A percentile compares a stretch with the other conserved stretches of the same genome.
These are phyloP conservation scores for Ophiostoma australiae DNA, from an alignment of 2,329 filamentous ascomycete species.

Conservation along the genomic window DNA sequence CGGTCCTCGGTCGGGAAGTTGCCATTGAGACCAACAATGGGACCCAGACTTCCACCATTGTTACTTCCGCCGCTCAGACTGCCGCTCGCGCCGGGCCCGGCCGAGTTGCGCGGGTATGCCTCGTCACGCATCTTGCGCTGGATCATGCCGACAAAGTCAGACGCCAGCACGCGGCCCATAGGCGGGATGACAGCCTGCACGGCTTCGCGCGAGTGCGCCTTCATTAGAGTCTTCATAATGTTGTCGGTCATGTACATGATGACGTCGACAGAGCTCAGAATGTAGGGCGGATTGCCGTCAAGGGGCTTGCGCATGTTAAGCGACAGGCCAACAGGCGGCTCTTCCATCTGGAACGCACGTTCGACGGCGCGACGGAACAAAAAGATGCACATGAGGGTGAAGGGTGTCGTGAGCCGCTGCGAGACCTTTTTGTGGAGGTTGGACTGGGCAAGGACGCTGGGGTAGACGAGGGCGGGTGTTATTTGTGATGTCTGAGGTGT, in stretches of 20 bases:
- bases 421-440: slow-evolving; percentile 74
- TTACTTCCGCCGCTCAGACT: background rate
- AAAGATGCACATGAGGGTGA: slow-evolving; percentile 90
- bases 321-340: slow-evolving; percentile 73
- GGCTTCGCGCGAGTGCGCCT: slow-evolving; percentile 76
- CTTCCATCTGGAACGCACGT: slow-evolving; percentile 95
- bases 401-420: slow-evolving; percentile 68
- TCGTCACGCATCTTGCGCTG: slow-evolving; percentile 98
- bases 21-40: slow-evolving; percentile 45
- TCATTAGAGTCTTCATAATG: slow-evolving; percentile 77
- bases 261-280: slow-evolving; percentile 93
- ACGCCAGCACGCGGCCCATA: slow-evolving; percentile 71
- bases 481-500: background rate
- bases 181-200: slow-evolving; percentile 73
- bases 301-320: slow-evolving; percentile 68
- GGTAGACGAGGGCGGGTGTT: slow-evolving; percentile 50
- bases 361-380: slow-evolving; percentile 96
- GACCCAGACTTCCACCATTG: background rate
- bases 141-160: slow-evolving; percentile 94
- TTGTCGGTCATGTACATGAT: slow-evolving; percentile 99
- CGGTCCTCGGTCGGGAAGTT: slow-evolving; percentile 81
- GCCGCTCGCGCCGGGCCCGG: slow-evolving; percentile 44
- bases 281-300: slow-evolving; percentile 71
- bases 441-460: slow-evolving; percentile 71
- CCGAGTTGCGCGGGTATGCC: slow-evolving; percentile 69